Base-by-base conservation (phyloP, 805 yeast genomes). In the Schwanniomyces yamadae region DNA sequence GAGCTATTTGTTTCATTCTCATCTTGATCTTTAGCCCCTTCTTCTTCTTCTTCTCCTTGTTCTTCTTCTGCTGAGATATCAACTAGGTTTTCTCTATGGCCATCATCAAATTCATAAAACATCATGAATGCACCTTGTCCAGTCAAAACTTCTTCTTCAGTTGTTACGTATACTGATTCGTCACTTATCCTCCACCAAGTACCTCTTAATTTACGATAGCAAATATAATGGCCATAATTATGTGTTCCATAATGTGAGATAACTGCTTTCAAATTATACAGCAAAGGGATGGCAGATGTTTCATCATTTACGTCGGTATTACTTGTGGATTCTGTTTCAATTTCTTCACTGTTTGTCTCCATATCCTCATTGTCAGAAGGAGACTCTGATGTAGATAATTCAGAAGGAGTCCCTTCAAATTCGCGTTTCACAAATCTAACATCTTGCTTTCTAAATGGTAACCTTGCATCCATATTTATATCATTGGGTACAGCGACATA, bases 151-250 rank as follows among this genome's bases (percentile, higher is more conserved):
- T 90, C 95, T 3, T 75, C 74, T 54, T 87, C 95, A 9, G 80
- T 75, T 3, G 87, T 88, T 21, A 85, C 73, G 41, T 87, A 79
- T 3, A 90, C 95, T 3, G 81, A 79, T 54, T 89, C 95, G 59
- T 93, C 99, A 49, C 93, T 83, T 13, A 90, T 82, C 55, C 96
- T 77, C 95, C 96, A 90, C 99, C 99, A 91, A 8, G 79, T 72
- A 2, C 90, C 93, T 46, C 95, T 75, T 39, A 66, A 74, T 51
- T 79, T 82, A 52, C 97, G 78, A 63, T 77, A 91, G 27, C 95
- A 88, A 42, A 91, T 85, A 55, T 91, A 91, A 59, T 91, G 99
- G n/a, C 99, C 99, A 56, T 88, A 93, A 50, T 91, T 89, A 50
- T 93, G 97, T 1, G 96, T 84, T 32, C 99, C 99, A 57, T 83